Base-by-base conservation (phyloP, 2,329 filamentous ascomycete species). In the Sarocladium oryzae region DNA sequence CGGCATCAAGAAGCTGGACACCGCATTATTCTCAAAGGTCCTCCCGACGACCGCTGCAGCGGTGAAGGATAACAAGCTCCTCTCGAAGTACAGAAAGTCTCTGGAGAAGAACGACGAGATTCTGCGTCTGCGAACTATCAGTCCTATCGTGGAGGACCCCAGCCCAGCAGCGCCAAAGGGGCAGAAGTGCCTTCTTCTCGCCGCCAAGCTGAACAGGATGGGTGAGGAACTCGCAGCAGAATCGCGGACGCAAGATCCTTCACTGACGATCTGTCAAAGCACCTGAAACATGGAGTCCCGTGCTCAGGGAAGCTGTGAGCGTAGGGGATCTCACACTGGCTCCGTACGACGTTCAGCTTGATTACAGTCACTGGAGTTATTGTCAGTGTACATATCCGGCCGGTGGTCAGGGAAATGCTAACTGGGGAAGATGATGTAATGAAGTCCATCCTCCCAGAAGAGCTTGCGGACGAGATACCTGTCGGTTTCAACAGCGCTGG, bases 331-430 rank as follows among this genome's bases (percentile, higher is more conserved):
- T 96, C 26, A 78, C 77, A 16, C 67, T 97, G 30, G 72, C 90
- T 1, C 86, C 89, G 1, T 96, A 86, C 66, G 77, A 87, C 54
- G 69, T 97, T 52, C 71, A 79, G 32, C 75, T 97, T 53, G 82
- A 85, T 58, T 99, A 99, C 69, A 79, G 86, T 59, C 85, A 91
- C 68, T 97, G 90, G 89, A 85, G 75, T 49, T 92, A 95, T 65
- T 75, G 86, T 88, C 9, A 38, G 30, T 49, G 15, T 3, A 4
- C 18, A 20, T 37, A 30, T n/a, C n/a, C n/a, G n/a, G n/a, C n/a
- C n/a, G n/a, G n/a, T n/a, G n/a, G n/a, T n/a, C n/a, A n/a, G n/a
- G n/a, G n/a, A n/a, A 15, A 46, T 15, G 49, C 58, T 63, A 51
- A 67, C 54, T 8, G 51, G 18, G 4, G 33, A 16, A 88, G 85